Percentiles rank a stretch among this genome's conserved stretches.
Evolutionary conservation across 345 rosid species (phyloP).

Genomic region (Gossypium bickii): DNA sequence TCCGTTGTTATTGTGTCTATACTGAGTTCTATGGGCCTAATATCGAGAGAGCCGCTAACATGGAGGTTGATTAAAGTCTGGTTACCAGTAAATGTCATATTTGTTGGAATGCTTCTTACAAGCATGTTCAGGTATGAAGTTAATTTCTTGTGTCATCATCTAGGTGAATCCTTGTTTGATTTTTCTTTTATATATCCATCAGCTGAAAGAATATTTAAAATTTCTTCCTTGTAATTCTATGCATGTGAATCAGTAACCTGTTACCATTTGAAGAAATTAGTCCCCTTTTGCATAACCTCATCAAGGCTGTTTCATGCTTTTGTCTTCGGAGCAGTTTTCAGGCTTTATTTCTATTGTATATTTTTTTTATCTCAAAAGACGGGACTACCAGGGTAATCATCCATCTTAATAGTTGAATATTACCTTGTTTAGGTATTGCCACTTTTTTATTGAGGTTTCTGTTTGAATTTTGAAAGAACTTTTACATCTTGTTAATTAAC

Average conservation of each 20-base stretch:
- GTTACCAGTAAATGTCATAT: slow-evolving; percentile 91
- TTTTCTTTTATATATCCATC: background rate
- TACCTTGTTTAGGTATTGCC: background rate
- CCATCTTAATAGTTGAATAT: background rate
- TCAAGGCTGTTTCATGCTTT: background rate
- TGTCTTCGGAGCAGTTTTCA: background rate
- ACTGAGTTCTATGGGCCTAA: slow-evolving; percentile 62
- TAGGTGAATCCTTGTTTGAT: background rate
- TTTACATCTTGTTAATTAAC: background rate
- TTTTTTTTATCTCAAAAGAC: background rate
- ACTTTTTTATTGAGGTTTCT: background rate
- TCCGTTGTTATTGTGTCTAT: slow-evolving; percentile 73
- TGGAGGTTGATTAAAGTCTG: slow-evolving; percentile 83
- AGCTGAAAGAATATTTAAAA: background rate
- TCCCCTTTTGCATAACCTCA: background rate
- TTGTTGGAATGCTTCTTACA: slow-evolving; percentile 96
- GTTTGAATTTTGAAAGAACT: background rate
- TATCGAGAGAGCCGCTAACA: slow-evolving; percentile 84
- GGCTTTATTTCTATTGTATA: background rate
- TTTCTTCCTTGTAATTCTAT: background rate
- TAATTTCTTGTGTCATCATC: slow-evolving; percentile 1
- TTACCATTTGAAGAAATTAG: slow-evolving; percentile 7
- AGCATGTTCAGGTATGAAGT: slow-evolving; percentile 93
- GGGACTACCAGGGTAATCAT: background rate
- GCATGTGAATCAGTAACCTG: background rate